Base-by-base conservation (phyloP, 192 early-diverging fungal species). In the Anaeromyces robustus region DNA sequence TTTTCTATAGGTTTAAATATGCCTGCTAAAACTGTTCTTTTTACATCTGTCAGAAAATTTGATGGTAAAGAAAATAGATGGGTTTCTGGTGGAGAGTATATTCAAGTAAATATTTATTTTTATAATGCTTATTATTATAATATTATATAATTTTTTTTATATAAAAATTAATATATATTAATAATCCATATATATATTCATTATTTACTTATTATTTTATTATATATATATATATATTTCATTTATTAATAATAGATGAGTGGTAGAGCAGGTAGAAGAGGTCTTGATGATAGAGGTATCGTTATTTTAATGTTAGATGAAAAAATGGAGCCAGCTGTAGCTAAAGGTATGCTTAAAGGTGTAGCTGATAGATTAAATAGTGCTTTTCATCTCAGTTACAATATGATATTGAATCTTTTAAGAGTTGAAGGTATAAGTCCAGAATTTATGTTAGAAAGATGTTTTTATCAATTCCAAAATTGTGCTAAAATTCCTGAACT, bases 1-100 rank as follows among this genome's bases (percentile, higher is more conserved):
- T 99, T 99, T 85, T 95, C 97, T 29, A 99, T 99, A 80, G 97
- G 97, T 29, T 86, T 99, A 79, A 99, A 99, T 88, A 99, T 99
- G 97, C 97, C 97, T 29, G 96, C 97, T 82, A 96, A 95, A 82
- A 99, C 97, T 1, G 97, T 99, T 28, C 95, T 99, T 4, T 99
- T 99, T 81, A 97, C 96, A 0, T 90, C 92, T 78, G 92, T 96
- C 9, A 90, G 92, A 78, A 99, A 99, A 81, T 98, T 90, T 82
- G 97, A 99, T 84, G 97, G 97, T 78, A 92, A 92, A 81, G 92
- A 93, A 43, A 88, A 86, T 28, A 90, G 97, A 79, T 95, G 92
- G 90, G 89, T 97, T 77, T 83, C 88, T 31, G 85, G 86, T 28
- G 97, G 97, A 83, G 97, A 99, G 87, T 99, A 99, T 86, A 99